These are phyloP conservation scores for Globisporangium abappressorium DNA, from an alignment of 352 stramenopile species.

Conservation along the genomic window DNA sequence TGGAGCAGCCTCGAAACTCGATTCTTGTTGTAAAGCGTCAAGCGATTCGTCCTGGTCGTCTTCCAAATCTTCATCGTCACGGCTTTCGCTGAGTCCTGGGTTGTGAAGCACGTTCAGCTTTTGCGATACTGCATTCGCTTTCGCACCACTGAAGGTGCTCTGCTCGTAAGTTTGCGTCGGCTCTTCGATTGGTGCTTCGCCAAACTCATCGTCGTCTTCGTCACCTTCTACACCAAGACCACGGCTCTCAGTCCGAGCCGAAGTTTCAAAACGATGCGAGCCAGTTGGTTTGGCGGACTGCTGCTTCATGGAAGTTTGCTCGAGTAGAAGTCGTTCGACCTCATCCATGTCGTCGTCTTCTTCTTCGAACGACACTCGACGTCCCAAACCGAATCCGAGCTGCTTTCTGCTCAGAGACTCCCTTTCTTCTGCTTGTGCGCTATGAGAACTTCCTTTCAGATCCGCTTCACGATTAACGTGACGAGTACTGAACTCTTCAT, in stretches of 20 bases:
- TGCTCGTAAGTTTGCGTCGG: neutral
- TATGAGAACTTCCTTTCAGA: neutral
- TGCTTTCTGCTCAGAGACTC: neutral
- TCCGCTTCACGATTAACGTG: neutral
- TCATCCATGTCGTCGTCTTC: constrained; percentile 38
- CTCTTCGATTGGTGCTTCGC: neutral
- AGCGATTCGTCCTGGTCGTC: neutral
- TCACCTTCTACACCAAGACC: neutral
- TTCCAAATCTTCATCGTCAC: neutral
- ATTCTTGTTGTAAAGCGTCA: constrained; percentile 1
- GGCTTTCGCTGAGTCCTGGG: neutral
- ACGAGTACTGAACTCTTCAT: neutral
- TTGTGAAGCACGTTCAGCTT: neutral
- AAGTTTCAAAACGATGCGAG: neutral
- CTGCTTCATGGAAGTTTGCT: constrained; percentile 9
- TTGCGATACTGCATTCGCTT: neutral
- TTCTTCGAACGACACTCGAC: constrained; percentile 4
- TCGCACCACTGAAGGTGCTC: neutral
- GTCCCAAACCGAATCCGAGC: neutral
- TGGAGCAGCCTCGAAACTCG: neutral
- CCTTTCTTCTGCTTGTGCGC: neutral
- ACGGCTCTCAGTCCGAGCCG: neutral
- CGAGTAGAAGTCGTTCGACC: constrained; percentile 23
- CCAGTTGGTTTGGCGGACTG: too few species aligned
- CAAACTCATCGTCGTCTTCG: constrained; percentile 6